These are phyloP conservation scores for Brassica cretica DNA, from an alignment of 345 rosid genomes.

Conservation along the genomic window DNA sequence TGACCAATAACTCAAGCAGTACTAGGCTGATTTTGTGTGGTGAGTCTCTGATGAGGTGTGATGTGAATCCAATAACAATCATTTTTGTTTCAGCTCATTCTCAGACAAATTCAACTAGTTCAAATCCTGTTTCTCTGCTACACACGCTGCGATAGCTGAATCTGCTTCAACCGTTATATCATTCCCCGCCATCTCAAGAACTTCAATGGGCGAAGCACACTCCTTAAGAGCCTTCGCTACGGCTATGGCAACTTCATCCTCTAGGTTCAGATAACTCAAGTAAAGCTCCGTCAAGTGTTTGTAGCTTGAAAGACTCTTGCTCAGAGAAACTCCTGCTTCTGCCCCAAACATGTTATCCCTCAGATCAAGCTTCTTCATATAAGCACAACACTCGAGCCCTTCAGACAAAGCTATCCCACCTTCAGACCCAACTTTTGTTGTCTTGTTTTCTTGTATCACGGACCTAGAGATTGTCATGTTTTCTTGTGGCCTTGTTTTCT, in stretches of 20 bases:
- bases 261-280: too few species aligned
- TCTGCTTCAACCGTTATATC: slow-evolving; percentile 75
- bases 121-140: slow-evolving; percentile 67
- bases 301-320: too few species aligned
- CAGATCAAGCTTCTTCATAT: too few species aligned
- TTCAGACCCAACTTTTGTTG: too few species aligned
- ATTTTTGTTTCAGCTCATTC: slow-evolving; percentile 49
- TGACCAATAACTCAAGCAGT: background rate
- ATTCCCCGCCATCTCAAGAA: slow-evolving; percentile 91
- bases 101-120: slow-evolving; percentile 77
- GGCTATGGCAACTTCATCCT: slow-evolving; percentile 30
- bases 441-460: too few species aligned
- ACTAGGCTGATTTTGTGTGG: background rate
- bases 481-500: too few species aligned
- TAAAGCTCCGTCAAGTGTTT: too few species aligned
- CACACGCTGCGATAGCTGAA: slow-evolving; percentile 61
- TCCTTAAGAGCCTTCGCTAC: slow-evolving; percentile 64
- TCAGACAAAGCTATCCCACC: too few species aligned
- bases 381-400: too few species aligned
- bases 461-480: too few species aligned
- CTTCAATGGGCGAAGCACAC: slow-evolving; percentile 63
- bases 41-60: background rate
- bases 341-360: too few species aligned
- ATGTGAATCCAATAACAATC: background rate
- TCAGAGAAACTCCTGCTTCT: too few species aligned